A percentile compares a stretch with the other conserved stretches of the same genome.
Conservation (phyloP, 371 early-diverging fungal genomes). For the Rhizopus microsporus region DNA sequence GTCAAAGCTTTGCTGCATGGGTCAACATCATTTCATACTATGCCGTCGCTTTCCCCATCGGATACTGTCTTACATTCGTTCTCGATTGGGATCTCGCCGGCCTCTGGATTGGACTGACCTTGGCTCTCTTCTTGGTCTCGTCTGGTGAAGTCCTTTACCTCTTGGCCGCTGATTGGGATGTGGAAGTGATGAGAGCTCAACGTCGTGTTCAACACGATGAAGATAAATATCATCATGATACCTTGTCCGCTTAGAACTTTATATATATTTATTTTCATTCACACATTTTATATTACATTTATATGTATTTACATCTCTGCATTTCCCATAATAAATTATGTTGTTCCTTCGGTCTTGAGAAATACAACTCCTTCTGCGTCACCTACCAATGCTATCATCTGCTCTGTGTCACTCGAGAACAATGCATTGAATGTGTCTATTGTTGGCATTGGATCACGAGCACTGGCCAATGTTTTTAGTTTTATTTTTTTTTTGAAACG, state of each 20-base stretch:
- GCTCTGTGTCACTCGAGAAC: neutral
- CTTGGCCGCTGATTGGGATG: constrained; percentile 36
- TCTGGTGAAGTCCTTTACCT: constrained; percentile 35
- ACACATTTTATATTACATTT: too few relatives aligned
- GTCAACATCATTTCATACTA: constrained; percentile 66
- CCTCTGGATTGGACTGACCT: constrained; percentile 61
- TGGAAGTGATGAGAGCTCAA: constrained; percentile 40
- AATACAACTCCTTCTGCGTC: constrained; percentile 37
- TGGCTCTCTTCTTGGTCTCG: constrained; percentile 48
- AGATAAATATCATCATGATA: constrained; percentile 23
- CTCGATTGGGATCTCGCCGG: constrained; percentile 59
- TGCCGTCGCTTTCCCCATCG: constrained; percentile 66
- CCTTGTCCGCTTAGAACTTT: neutral
- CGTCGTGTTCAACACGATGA: constrained; percentile 29
- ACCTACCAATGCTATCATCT: constrained; percentile 34
- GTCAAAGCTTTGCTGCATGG: constrained; percentile 66
- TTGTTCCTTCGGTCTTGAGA: constrained; percentile 17
- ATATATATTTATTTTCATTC: constrained; percentile 4
- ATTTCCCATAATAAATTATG: too few relatives aligned
- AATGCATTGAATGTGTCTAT: constrained; percentile 13
- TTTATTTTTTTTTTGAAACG: neutral
- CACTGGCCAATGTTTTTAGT: neutral
- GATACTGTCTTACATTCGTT: constrained; percentile 59
- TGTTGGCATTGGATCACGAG: constrained; percentile 15
- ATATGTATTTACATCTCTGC: too few relatives aligned